These are phyloP conservation scores for Cyanidiococcus yangmingshanensis DNA, from an alignment of 23 red algal genomes.

Conservation along the genomic window DNA sequence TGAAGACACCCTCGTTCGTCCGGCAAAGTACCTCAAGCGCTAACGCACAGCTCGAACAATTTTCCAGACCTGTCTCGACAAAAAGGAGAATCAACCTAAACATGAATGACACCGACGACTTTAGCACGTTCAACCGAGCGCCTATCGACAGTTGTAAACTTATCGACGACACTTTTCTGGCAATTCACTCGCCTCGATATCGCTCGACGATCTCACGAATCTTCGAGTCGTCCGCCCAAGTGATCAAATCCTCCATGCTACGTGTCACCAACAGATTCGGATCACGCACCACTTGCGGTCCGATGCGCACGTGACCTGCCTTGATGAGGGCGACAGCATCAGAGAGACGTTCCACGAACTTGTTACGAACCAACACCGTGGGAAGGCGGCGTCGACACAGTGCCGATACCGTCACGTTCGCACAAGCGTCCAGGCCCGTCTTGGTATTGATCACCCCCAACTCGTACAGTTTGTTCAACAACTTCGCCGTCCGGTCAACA, in stretches of 20 bases:
- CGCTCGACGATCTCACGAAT: slow-evolving; percentile 28
- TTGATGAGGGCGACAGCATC: slow-evolving; percentile 76
- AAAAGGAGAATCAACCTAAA: too few species aligned
- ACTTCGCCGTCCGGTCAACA: slow-evolving; percentile 55
- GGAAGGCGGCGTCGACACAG: slow-evolving; percentile 86
- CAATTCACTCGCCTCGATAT: neutral
- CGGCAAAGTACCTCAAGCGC: too few species aligned
- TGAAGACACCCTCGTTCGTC: too few species aligned
- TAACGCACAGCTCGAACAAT: too few species aligned
- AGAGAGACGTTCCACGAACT: slow-evolving; percentile 78
- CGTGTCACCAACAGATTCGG: slow-evolving; percentile 73
- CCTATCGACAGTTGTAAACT: too few species aligned
- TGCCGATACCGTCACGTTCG: slow-evolving; percentile 68
- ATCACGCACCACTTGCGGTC: slow-evolving; percentile 65
- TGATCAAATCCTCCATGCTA: slow-evolving; percentile 94
- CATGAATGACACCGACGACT: too few species aligned
- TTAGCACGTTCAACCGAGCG: too few species aligned
- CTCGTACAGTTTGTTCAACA: slow-evolving; percentile 80
- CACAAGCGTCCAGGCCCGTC: slow-evolving; percentile 36
- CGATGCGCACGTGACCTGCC: slow-evolving; percentile 81
- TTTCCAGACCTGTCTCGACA: too few species aligned
- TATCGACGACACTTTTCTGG: too few species aligned
- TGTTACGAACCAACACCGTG: slow-evolving; percentile 73
- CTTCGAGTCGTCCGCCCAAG: slow-evolving; percentile 88
- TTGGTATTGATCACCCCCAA: slow-evolving; percentile 73